Evolutionary conservation across 768 basidiomycete species (phyloP).

Genomic region (Podaxis sp.): DNA sequence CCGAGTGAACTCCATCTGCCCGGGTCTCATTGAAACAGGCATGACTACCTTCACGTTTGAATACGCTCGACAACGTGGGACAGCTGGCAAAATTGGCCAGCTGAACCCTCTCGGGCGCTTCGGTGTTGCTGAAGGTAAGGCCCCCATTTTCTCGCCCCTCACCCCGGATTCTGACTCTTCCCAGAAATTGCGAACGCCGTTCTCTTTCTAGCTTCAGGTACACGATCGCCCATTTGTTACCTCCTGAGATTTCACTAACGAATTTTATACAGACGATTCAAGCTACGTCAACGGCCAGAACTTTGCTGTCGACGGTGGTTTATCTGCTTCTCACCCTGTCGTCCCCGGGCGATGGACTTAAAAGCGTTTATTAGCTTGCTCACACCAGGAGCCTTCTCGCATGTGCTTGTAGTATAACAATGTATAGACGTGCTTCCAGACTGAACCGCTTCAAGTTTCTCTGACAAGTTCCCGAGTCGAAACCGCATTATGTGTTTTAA

Average conservation of each 20-base stretch:
- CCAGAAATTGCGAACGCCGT: slow-evolving; percentile 85
- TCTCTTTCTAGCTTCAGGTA: slow-evolving; percentile 86
- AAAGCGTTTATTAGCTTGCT: slow-evolving; percentile 7
- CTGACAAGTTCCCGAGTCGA: no score
- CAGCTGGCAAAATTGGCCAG: slow-evolving; percentile 73
- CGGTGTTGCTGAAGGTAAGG: slow-evolving; percentile 74
- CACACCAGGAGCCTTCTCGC: background rate
- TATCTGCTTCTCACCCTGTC: slow-evolving; percentile 78
- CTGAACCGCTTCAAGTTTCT: no score
- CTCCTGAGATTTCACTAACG: background rate
- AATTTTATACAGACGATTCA: slow-evolving; percentile 60
- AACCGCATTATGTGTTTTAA: no score
- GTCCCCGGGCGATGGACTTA: slow-evolving; percentile 72
- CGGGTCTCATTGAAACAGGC: slow-evolving; percentile 90
- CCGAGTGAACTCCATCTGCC: slow-evolving; percentile 88
- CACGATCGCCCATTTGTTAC: slow-evolving; percentile 3
- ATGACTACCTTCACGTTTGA: slow-evolving; percentile 85
- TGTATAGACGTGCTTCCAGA: no score
- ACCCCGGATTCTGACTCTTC: background rate
- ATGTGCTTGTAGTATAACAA: background rate
- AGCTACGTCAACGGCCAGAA: slow-evolving; percentile 93
- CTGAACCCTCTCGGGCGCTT: slow-evolving; percentile 82
- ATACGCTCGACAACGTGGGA: slow-evolving; percentile 72
- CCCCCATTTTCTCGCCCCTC: slow-evolving; percentile 3
- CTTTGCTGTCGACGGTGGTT: slow-evolving; percentile 83